Evolutionary conservation across 106 monocot species (phyloP).

Genomic region (Alisma plantagoaquatica): DNA sequence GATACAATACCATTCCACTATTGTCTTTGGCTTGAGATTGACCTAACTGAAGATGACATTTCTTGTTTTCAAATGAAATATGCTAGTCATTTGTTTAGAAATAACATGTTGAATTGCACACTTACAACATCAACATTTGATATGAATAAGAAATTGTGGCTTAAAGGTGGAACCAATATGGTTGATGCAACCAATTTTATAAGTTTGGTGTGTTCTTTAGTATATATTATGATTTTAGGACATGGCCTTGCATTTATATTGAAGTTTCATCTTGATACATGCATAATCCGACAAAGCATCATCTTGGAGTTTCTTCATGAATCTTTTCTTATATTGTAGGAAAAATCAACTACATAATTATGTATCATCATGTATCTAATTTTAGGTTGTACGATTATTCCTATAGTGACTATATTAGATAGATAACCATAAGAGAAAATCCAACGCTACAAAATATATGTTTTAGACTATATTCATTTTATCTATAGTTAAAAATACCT

Average conservation of each 20-base stretch:
- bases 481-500: too few species aligned
- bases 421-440: too few species aligned
- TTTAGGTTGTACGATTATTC: too few species aligned
- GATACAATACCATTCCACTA: too few species aligned
- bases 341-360: slow-evolving; percentile 8
- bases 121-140: too few species aligned
- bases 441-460: too few species aligned
- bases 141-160: not conserved
- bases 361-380: too few species aligned
- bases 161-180: not conserved
- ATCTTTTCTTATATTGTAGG: slow-evolving; percentile 11
- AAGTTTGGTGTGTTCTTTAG: not conserved
- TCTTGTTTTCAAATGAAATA: slow-evolving; percentile 13
- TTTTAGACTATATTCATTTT: too few species aligned
- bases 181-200: not conserved
- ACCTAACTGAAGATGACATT: slow-evolving; percentile 2
- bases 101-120: too few species aligned
- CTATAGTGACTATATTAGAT: too few species aligned
- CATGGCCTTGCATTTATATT: slow-evolving; percentile 2
- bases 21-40: slow-evolving; percentile 8
- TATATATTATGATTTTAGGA: not conserved
- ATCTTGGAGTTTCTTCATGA: too few species aligned
- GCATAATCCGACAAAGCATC: slow-evolving; percentile 15
- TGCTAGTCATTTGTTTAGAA: too few species aligned
- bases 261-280: slow-evolving; percentile 17